phyloP scores from a whole-genome alignment of 768 basidiomycete genomes.

The Sistotremastrum niveocremeum region DNA sequence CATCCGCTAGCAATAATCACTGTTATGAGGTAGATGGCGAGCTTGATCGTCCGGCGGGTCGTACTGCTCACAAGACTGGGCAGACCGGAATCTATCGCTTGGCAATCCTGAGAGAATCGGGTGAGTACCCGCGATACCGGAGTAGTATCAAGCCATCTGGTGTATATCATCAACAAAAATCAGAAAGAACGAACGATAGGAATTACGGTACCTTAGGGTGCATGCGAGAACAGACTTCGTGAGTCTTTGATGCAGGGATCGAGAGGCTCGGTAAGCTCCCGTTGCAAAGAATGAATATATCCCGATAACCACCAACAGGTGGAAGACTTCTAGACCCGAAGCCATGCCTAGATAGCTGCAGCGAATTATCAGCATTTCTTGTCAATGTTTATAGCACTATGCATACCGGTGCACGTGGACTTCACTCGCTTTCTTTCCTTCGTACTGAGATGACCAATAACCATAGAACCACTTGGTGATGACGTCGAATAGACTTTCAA shows the following conservation, averaged over 20 bases:
- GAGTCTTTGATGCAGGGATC: background rate
- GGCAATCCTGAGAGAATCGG: conserved; percentile 20
- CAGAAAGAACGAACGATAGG: too few relatives aligned
- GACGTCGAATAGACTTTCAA: background rate
- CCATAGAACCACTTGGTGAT: too few relatives aligned
- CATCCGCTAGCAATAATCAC: background rate
- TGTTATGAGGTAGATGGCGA: background rate
- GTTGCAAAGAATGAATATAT: conserved; percentile 3
- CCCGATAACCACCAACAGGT: conserved; percentile 6
- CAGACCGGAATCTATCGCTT: background rate
- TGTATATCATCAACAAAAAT: too few relatives aligned
- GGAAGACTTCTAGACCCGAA: too few relatives aligned
- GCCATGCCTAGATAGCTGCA: too few relatives aligned
- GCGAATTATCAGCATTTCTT: too few relatives aligned
- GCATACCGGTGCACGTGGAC: too few relatives aligned
- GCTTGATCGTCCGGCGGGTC: too few relatives aligned
- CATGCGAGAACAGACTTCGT: conserved; percentile 1
- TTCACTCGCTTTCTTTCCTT: too few relatives aligned
- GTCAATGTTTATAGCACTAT: too few relatives aligned
- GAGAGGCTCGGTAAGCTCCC: conserved; percentile 1
- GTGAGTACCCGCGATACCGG: conserved; percentile 21
- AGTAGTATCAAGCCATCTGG: conserved; percentile 23
- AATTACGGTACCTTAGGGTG: conserved; percentile 5
- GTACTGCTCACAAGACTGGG: conserved; percentile 5
- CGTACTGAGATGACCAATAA: too few relatives aligned